Evolutionary conservation across 768 basidiomycete species (phyloP).

Genomic region (Kwoniella sp.): DNA sequence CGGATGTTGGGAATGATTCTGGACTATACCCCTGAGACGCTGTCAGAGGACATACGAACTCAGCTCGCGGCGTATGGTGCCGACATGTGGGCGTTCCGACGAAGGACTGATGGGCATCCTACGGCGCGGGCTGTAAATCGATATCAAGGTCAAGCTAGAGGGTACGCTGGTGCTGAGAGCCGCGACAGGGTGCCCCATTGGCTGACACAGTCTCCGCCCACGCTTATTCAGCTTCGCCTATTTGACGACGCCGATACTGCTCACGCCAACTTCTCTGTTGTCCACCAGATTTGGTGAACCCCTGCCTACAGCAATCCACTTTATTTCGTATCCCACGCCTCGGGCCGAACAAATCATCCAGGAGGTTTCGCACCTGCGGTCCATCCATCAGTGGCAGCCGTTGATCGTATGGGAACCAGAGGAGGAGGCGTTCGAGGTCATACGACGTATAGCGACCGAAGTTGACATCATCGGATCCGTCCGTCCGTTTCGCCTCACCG

Average conservation of each 20-base stretch:
- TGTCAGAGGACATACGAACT: constrained; percentile 13
- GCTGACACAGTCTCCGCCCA: neutral
- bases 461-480: constrained; percentile 21
- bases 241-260: constrained; percentile 18
- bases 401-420: constrained; percentile 36
- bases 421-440: constrained; percentile 13
- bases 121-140: constrained; percentile 30
- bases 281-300: constrained; percentile 11
- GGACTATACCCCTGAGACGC: constrained; percentile 20
- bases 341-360: constrained; percentile 12
- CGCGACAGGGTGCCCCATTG: neutral
- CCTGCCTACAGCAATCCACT: constrained; percentile 20
- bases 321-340: constrained; percentile 25
- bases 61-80: constrained; percentile 17
- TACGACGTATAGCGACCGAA: constrained; percentile 3
- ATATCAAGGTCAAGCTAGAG: constrained; percentile 19
- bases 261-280: constrained; percentile 18
- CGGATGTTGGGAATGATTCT: constrained; percentile 30
- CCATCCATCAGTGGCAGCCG: constrained; percentile 16
- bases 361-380: constrained; percentile 12
- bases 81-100: constrained; percentile 27
- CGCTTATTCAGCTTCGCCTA: constrained; percentile 35
- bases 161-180: constrained; percentile 10
- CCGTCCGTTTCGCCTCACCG: neutral
- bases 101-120: constrained; percentile 20